Evolutionary conservation across 2,329 filamentous ascomycete species (phyloP).

Genomic region (Fusarium falciforme): DNA sequence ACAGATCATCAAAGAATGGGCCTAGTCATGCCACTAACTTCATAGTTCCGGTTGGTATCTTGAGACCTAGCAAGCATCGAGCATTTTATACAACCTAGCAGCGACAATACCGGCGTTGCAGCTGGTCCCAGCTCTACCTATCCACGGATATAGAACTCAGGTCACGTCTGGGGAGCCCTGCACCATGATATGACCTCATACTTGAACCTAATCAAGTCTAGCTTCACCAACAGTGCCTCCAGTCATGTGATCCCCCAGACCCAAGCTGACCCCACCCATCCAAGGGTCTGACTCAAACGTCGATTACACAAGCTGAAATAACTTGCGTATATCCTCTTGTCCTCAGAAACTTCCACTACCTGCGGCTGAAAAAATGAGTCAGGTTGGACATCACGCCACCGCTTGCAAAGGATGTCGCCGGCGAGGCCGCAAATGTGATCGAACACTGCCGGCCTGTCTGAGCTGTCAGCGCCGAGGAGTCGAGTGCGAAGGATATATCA

Average conservation of each 20-base stretch:
- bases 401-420: not conserved
- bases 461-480: conserved; percentile 4
- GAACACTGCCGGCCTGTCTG: not conserved
- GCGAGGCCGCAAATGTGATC: not conserved
- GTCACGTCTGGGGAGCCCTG: not conserved
- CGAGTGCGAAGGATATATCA: conserved; percentile 15
- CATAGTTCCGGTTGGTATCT: not conserved
- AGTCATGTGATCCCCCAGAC: not conserved
- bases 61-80: not conserved
- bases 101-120: no score
- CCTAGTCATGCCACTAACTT: not conserved
- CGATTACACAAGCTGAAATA: not conserved
- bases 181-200: conserved; percentile 5
- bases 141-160: not conserved
- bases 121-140: no score
- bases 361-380: not conserved
- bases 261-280: not conserved
- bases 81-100: not conserved
- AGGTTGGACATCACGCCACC: not conserved
- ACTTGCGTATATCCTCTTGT: not conserved
- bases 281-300: not conserved
- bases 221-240: not conserved
- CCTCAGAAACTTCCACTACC: no score
- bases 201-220: not conserved
- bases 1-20: not conserved